Evolutionary conservation across 2,329 filamentous ascomycete species (phyloP).

Genomic region (Colletotrichum sp.): DNA sequence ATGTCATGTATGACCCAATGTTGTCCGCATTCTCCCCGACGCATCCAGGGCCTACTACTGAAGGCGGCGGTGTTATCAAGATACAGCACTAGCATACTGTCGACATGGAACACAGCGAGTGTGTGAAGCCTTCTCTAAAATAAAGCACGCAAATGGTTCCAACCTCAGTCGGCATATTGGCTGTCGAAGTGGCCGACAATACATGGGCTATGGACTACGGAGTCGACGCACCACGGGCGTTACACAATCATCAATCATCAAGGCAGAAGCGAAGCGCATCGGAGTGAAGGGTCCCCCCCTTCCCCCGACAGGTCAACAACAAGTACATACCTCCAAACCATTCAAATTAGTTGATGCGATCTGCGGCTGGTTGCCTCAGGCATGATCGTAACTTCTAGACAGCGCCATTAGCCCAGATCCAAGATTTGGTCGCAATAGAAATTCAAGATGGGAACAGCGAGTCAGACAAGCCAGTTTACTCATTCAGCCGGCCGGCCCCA

Average conservation of each 20-base stretch:
- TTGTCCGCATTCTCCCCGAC: not conserved
- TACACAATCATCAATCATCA: not conserved
- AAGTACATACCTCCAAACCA: not conserved
- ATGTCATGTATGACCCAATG: not conserved
- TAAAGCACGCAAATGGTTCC: not conserved
- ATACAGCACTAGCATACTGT: not conserved
- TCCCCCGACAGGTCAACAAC: not conserved
- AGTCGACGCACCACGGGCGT: not conserved
- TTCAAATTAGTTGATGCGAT: not conserved
- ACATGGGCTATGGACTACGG: not conserved
- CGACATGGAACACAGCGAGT: not conserved
- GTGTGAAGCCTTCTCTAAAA: not conserved
- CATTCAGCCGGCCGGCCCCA: slow-evolving; percentile 66
- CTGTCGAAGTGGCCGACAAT: not conserved
- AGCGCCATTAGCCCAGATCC: not conserved
- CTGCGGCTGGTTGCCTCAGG: not conserved
- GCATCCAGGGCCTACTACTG: not conserved
- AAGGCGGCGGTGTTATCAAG: not conserved
- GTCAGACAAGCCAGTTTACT: slow-evolving; percentile 72
- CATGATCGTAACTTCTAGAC: not conserved
- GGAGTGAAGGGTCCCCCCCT: not conserved
- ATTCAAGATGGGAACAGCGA: not conserved
- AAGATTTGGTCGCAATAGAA: not conserved
- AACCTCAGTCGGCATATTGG: not conserved
- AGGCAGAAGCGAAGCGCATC: not conserved